Base-by-base conservation (phyloP, 2,329 filamentous ascomycete species). In the Penicillium crustosum region DNA sequence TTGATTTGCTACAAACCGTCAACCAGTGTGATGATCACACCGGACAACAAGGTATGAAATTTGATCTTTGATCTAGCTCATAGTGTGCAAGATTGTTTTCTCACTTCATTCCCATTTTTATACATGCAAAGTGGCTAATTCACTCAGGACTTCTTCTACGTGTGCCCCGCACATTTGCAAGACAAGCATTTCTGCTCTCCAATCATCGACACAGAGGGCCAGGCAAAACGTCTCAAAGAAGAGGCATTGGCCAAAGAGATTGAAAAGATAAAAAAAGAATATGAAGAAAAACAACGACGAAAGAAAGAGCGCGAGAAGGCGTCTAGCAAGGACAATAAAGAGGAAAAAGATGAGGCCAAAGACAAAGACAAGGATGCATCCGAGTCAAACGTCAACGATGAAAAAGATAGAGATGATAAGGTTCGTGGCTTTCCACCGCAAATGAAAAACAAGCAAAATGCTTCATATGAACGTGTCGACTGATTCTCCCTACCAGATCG, bases 1-100 rank as follows among this genome's bases (percentile, higher is more conserved):
- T 89, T 91, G 75, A 86, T 97, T 62, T 97, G 94, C 81, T 95
- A 89, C 80, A 96, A 94, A 76, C 89, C 90, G 9, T 91, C 88
- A 58, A 86, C 88, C 7, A 95, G 89, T 64, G 93, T 97, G 19
- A 81, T 99, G 54, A 90, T 96, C 66, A 95, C 92, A 9, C 85
- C 90, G 0, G 92, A 95, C 68, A 93, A 91, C 69, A 94, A 93
- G 86, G 93, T 94, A 66, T 50, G 53, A 6, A n/a, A 49, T 17
- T 7, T 45, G 6, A 9, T 25, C 10, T 21, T 6, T 2, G 3
- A 21, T 36, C 4, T 36, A 4, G 10, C 2, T 3, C 19, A 23
- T 17, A 23, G 3, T 13, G 4, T 17, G 29, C 8, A 9, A n/a
- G 2, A n/a, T 43, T 21, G 25, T 35, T 27, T 45, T 19, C 49